These are phyloP conservation scores for Pachysandra terminalis DNA, from an alignment of 164 flowering plant species.

Conservation along the genomic window DNA sequence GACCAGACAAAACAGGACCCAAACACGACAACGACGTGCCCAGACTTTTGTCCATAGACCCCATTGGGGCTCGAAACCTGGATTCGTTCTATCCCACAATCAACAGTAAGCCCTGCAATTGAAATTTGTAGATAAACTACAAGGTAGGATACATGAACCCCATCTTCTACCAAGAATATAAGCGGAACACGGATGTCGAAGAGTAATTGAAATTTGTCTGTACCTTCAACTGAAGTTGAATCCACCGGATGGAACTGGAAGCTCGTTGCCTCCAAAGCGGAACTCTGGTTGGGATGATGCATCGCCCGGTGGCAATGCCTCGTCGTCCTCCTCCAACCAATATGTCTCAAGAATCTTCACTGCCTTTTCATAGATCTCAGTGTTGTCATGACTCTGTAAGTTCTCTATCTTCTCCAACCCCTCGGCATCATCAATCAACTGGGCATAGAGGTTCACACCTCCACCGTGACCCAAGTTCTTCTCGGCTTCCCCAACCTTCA, in stretches of 20 bases:
- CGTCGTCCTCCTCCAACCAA: conserved; percentile 78
- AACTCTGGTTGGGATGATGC: conserved; percentile 45
- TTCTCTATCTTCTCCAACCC: conserved; percentile 76
- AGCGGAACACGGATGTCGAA: too few relatives aligned
- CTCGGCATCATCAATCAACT: conserved; percentile 73
- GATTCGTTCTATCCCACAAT: not conserved
- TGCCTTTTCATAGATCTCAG: conserved; percentile 71
- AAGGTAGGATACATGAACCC: too few relatives aligned
- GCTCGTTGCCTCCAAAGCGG: conserved; percentile 47
- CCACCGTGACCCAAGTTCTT: conserved; percentile 44
- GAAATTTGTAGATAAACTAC: not conserved
- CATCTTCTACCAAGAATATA: not conserved
- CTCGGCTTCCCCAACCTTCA: conserved; percentile 77
- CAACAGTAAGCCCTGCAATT: not conserved
- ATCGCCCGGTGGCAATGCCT: conserved; percentile 41
- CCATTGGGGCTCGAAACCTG: not conserved
- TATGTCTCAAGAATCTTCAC: conserved; percentile 74
- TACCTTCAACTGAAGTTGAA: conserved; percentile 66
- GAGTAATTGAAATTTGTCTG: not conserved
- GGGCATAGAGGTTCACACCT: conserved; percentile 58
- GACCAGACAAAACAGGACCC: conserved; percentile 5
- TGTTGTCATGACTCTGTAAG: conserved; percentile 66
- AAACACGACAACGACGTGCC: too few relatives aligned
- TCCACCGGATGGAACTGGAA: conserved; percentile 59
- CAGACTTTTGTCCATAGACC: not conserved